Evolutionary conservation across 768 basidiomycete genomes (phyloP).

Genomic region (Pulveroboletus sp.): DNA sequence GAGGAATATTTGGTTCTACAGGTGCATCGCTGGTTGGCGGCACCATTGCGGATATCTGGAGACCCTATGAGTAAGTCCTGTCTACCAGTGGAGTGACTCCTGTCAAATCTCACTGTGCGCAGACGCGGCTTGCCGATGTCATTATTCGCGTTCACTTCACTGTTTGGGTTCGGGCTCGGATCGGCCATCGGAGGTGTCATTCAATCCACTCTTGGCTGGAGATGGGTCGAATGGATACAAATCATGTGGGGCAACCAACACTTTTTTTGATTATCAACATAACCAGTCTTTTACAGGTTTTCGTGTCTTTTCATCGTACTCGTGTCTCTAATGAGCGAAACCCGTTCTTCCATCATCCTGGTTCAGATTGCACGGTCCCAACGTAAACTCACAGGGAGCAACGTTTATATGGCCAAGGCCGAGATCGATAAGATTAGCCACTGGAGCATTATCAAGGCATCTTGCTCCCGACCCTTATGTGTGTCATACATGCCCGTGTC

Average conservation of each 20-base stretch:
- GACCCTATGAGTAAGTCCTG: slow-evolving; percentile 49
- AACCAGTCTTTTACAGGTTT: slow-evolving; percentile 37
- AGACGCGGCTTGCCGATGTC: slow-evolving; percentile 80
- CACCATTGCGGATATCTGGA: slow-evolving; percentile 70
- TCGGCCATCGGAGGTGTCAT: slow-evolving; percentile 64
- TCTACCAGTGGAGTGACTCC: background rate
- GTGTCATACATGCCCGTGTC: slow-evolving; percentile 23
- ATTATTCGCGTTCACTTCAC: slow-evolving; percentile 55
- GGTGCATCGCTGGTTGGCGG: slow-evolving; percentile 68
- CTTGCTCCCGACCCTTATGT: slow-evolving; percentile 71
- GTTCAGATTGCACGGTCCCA: slow-evolving; percentile 59
- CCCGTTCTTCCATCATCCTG: slow-evolving; percentile 68
- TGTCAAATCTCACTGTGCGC: background rate
- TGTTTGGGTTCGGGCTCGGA: slow-evolving; percentile 61
- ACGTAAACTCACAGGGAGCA: slow-evolving; percentile 64
- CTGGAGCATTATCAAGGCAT: slow-evolving; percentile 56
- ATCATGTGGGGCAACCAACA: slow-evolving; percentile 42
- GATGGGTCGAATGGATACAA: slow-evolving; percentile 83
- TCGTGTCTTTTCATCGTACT: slow-evolving; percentile 48
- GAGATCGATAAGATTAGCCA: slow-evolving; percentile 61
- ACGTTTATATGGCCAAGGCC: slow-evolving; percentile 54
- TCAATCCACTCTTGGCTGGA: slow-evolving; percentile 63
- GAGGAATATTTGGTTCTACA: slow-evolving; percentile 62
- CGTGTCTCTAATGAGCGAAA: slow-evolving; percentile 64
- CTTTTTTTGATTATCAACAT: background rate